phyloP scores from a whole-genome alignment of 2,329 filamentous ascomycete species.

The Ramichloridium luteum region DNA sequence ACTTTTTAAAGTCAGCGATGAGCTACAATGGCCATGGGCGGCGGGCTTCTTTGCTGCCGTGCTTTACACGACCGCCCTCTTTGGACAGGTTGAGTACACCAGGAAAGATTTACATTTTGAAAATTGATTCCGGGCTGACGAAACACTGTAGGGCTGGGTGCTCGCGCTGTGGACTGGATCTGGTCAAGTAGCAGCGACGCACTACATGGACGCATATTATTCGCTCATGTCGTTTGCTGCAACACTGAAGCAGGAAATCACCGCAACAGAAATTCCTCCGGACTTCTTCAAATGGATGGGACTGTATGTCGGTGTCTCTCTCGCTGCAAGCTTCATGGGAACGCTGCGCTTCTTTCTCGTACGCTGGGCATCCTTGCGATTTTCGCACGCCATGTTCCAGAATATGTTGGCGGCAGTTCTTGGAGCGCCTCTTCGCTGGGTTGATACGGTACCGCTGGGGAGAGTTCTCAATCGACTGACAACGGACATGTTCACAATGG shows the following conservation, averaged over 20 bases:
- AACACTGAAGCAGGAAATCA: not conserved
- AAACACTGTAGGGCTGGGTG: conserved; percentile 1
- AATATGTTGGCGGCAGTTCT: conserved; percentile 1
- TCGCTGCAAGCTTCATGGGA: not conserved
- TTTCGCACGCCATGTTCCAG: conserved; percentile 1
- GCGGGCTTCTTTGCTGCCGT: not conserved
- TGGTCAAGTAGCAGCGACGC: not conserved
- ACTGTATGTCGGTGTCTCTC: not conserved
- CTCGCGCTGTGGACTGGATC: not conserved
- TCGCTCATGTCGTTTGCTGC: conserved; percentile 1
- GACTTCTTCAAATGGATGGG: conserved; percentile 1
- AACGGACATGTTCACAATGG: conserved; percentile 81
- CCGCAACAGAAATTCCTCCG: not conserved
- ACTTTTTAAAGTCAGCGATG: conserved; percentile 1
- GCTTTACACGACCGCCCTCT: conserved; percentile 1
- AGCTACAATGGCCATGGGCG: conserved; percentile 1
- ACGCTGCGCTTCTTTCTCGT: not conserved
- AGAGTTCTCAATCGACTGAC: conserved; percentile 95
- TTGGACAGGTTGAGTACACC: not conserved
- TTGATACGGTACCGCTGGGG: conserved; percentile 82
- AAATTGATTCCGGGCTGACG: not conserved
- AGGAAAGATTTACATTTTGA: not conserved
- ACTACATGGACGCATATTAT: not conserved
- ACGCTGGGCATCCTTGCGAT: not conserved
- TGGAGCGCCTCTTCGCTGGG: not conserved